Percentiles rank a stretch among this genome's conserved stretches.
Conservation (phyloP, 192 early-diverging fungal genomes). For the Linnemannia exigua region DNA sequence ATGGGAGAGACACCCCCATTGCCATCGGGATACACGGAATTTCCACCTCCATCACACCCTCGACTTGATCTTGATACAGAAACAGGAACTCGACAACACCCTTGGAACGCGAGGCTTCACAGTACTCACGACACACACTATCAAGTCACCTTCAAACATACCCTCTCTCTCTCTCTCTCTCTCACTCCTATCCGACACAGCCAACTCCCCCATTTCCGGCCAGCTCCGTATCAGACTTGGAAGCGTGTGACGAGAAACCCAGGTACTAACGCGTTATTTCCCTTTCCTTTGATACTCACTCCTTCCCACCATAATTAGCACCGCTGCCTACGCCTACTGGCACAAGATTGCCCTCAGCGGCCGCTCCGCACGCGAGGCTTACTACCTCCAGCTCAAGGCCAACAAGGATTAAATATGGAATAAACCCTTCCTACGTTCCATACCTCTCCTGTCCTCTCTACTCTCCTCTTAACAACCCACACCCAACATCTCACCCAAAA, state of each 20-base stretch:
- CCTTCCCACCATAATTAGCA: background rate
- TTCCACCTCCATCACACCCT: background rate
- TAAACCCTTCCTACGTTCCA: background rate
- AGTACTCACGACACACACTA: background rate
- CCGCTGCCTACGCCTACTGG: conserved; percentile 50
- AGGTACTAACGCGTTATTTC: background rate
- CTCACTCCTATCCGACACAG: no score
- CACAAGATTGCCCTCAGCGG: conserved; percentile 20
- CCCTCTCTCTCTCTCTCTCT: background rate
- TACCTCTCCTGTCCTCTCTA: background rate
- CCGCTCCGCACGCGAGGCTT: conserved; percentile 27
- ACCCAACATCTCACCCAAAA: background rate
- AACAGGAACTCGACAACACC: background rate
- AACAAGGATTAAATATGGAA: conserved; percentile 36
- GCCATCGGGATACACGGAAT: background rate
- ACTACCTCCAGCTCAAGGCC: conserved; percentile 36
- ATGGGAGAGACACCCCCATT: background rate
- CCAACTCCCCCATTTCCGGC: background rate
- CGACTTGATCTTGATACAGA: background rate
- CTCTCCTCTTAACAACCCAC: background rate
- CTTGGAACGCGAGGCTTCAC: background rate
- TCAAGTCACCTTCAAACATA: background rate
- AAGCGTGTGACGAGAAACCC: background rate
- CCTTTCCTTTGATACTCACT: background rate
- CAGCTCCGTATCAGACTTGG: background rate